Percentiles rank a stretch among this genome's conserved stretches.
Evolutionary conservation across 352 stramenopile species (phyloP).

Genomic region (Elongisporangium undulatum): DNA sequence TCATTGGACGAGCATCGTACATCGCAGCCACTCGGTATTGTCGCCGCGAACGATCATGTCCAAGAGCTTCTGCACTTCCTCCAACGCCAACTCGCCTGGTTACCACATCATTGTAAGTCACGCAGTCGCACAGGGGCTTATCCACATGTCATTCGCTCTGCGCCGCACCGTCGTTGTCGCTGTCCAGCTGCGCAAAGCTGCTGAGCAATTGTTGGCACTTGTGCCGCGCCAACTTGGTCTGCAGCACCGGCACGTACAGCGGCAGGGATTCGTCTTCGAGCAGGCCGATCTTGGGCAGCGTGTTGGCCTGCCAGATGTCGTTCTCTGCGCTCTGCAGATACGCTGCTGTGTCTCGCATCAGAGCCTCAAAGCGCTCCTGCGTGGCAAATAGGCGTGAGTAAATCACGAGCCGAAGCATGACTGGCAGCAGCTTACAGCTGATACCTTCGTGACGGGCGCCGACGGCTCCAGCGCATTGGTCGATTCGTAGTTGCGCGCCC

Average conservation of each 20-base stretch:
- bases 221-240: constrained; percentile 58
- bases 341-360: constrained; percentile 35
- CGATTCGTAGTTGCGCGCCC: constrained; percentile 19
- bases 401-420: not conserved
- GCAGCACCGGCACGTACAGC: constrained; percentile 46
- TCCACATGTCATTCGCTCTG: not conserved
- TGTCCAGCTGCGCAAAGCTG: constrained; percentile 56
- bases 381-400: not conserved
- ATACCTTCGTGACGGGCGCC: constrained; percentile 27
- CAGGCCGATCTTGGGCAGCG: constrained; percentile 21
- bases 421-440: not conserved
- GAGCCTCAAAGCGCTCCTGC: constrained; percentile 32
- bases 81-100: constrained; percentile 33
- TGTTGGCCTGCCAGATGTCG: constrained; percentile 23
- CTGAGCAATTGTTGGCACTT: constrained; percentile 35
- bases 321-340: constrained; percentile 46
- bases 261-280: constrained; percentile 30
- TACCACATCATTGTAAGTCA: not conserved
- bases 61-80: constrained; percentile 40
- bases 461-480: constrained; percentile 11
- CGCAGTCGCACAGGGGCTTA: too few species aligned
- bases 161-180: constrained; percentile 59
- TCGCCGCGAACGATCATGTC: constrained; percentile 28
- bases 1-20: constrained; percentile 7
- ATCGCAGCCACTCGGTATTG: constrained; percentile 14